Evolutionary conservation across 2,329 filamentous ascomycete species (phyloP).

Genomic region (Elsinoe batatas): DNA sequence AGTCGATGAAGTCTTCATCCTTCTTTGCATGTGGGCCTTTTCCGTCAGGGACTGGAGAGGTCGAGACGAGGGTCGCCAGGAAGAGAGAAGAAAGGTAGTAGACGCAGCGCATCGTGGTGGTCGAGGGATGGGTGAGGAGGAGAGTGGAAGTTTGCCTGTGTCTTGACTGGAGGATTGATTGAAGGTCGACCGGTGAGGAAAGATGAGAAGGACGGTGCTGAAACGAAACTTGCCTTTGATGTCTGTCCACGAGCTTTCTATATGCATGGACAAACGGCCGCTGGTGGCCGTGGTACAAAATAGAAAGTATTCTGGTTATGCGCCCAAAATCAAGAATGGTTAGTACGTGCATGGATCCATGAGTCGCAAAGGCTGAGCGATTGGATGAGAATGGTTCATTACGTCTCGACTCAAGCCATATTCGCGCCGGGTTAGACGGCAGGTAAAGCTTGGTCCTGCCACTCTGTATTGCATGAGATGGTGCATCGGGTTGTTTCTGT

Average conservation of each 20-base stretch:
- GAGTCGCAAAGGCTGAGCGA: slow-evolving; percentile 4
- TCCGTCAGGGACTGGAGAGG: background rate
- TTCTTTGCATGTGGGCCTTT: background rate
- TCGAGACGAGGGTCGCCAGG: slow-evolving; percentile 5
- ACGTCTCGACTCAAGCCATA: slow-evolving; percentile 10
- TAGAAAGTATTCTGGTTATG: slow-evolving; percentile 6
- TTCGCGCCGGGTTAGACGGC: slow-evolving; percentile 7
- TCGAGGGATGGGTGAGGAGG: background rate
- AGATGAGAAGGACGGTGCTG: slow-evolving; percentile 5
- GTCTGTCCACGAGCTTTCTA: slow-evolving; percentile 8
- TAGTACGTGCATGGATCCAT: background rate
- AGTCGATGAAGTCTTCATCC: slow-evolving; percentile 11
- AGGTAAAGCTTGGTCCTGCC: slow-evolving; percentile 10
- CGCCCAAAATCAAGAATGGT: slow-evolving; percentile 1
- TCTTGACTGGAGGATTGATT: background rate
- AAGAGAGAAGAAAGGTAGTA: background rate
- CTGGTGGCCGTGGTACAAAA: slow-evolving; percentile 8
- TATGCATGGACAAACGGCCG: slow-evolving; percentile 3
- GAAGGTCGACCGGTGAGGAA: background rate
- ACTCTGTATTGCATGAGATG: slow-evolving; percentile 1
- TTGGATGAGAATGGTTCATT: slow-evolving; percentile 10
- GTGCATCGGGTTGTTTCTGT: slow-evolving; percentile 10
- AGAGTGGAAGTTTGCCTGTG: background rate
- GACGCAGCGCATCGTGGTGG: slow-evolving; percentile 11
- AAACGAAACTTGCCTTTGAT: slow-evolving; percentile 10